Evolutionary conservation across 2,329 filamentous ascomycete genomes (phyloP), one percentile per base, ranked within the genome.

Genomic region (Lecanicillium sp.): DNA sequence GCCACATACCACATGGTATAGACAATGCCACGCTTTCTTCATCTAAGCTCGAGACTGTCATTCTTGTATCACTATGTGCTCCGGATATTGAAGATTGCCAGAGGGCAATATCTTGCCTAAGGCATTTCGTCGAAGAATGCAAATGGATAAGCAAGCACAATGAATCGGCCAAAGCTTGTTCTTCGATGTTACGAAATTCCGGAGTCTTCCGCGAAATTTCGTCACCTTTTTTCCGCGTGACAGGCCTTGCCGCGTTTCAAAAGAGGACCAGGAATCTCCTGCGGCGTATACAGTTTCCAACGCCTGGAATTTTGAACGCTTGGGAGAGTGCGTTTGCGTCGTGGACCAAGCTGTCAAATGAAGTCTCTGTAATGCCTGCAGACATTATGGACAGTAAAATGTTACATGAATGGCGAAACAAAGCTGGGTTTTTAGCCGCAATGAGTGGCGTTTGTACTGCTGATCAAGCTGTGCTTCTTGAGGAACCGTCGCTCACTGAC

Each of bases 191-290:
- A 33, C 71, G 75, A 27, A 84, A 84, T 45, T 66, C 67, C 25
- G 71, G 77, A 6, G 61, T 78, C 2, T 83, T 78, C 44, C 60
- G 65, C 17, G 78, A 82, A 45, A 74, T 84, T 37, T 70, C 76
- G 2, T 80, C 78, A 2, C 73, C 70, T 30, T 71, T 69, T 2
- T 83, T 83, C 50, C 68, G 76, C 19, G 80, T 83, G 48, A 83
- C 80, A 7, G 80, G 80, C 1, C 58, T 82, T 7, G 80, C 83
- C 9, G 80, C 79, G 3, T 84, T 84, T 50, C 80, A 84, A 47
- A 83, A 82, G 51, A 68, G 79, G 29, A 67, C 79, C 22, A 70
- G 79, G 32, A 67, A 68, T 11, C 64, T 83, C 22, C 54, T 83
- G 16, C 65, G 76, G 17, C 70, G 70, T 34, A 73, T 83, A 62